Conservation (phyloP, 257 asterid genomes). For the Fraxinus excelsior region DNA sequence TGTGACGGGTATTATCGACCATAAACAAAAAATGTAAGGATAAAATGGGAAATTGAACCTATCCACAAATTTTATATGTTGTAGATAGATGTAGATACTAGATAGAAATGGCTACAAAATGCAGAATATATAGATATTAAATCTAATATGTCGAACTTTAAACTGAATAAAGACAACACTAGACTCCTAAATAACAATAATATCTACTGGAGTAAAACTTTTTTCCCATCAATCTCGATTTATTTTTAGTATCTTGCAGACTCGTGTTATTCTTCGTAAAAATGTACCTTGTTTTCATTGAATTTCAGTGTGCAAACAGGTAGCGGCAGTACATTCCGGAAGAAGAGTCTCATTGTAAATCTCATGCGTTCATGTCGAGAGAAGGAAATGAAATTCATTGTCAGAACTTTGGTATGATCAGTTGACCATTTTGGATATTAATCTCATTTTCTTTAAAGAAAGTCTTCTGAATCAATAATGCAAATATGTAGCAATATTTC, state of each 20-base stretch:
- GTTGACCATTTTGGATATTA: slow-evolving; percentile 15
- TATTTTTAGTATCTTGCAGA: slow-evolving; percentile 8
- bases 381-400: slow-evolving; percentile 87
- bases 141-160: neutral
- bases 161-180: neutral
- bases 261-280: slow-evolving; percentile 19
- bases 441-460: slow-evolving; percentile 1
- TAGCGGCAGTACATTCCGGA: slow-evolving; percentile 72
- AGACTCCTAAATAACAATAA: neutral
- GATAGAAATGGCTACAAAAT: neutral
- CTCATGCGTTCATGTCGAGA: slow-evolving; percentile 94
- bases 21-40: too few relatives aligned
- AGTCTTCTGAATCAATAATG: neutral
- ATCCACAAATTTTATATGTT: too few relatives aligned
- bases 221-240: slow-evolving; percentile 3
- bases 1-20: too few relatives aligned
- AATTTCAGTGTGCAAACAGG: slow-evolving; percentile 92
- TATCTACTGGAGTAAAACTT: neutral
- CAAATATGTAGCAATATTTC: neutral
- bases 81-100: too few relatives aligned
- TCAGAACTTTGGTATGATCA: slow-evolving; percentile 78
- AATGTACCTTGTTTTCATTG: slow-evolving; percentile 34
- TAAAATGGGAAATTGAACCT: too few relatives aligned
- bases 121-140: neutral
- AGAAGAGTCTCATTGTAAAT: slow-evolving; percentile 75